Base-by-base conservation (phyloP, 129 eudicot species). In the Deinandra increscens region DNA sequence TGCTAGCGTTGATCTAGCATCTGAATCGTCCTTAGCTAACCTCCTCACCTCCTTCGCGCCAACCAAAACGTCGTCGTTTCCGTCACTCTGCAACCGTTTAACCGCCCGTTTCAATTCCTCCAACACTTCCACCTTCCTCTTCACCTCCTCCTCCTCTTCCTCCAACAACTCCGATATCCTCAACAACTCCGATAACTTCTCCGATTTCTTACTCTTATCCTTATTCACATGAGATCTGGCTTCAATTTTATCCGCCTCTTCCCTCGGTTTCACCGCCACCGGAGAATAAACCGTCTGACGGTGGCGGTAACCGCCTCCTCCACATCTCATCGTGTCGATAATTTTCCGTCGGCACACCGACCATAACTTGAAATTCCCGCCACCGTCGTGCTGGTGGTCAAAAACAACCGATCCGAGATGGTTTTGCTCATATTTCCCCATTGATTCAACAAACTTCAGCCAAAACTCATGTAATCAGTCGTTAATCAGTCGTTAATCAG, bases 121-220 rank as follows among this genome's bases (percentile, higher is more conserved):
- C 66, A 86, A 81, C 33, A 50, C 81, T 66, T 78, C 76, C 79
- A 79, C 84, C 49, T 88, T 91, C 85, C 60, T 79, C 84, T 64
- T 84, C 79, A 84, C 94, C 59, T 74, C 87, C 15, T 75, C 88
- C n/a, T 66, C 83, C 11, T 87, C 84, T 23, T 73, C 84, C 3
- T 71, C 77, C 42, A 66, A 72, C 29, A 74, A 9, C 46, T 80
- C 87, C 48, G 95, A 81, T 49, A 78, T 66, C 64, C 77, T 82
- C 60, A 91, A 60, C 0, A 91, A 85, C 84, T 84, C 97, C 67
- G 92, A 80, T 38, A 88, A 39, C 89, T 75, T 91, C 41, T 88
- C 85, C 37, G 96, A 78, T 80, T 83, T 81, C 38, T 76, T 68
- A 17, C 14, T 49, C 29, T 66, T 60, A 23, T 7, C 31, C 31